Conservation (phyloP, 2,329 filamentous ascomycete species). For the Stemphylium beticola region DNA sequence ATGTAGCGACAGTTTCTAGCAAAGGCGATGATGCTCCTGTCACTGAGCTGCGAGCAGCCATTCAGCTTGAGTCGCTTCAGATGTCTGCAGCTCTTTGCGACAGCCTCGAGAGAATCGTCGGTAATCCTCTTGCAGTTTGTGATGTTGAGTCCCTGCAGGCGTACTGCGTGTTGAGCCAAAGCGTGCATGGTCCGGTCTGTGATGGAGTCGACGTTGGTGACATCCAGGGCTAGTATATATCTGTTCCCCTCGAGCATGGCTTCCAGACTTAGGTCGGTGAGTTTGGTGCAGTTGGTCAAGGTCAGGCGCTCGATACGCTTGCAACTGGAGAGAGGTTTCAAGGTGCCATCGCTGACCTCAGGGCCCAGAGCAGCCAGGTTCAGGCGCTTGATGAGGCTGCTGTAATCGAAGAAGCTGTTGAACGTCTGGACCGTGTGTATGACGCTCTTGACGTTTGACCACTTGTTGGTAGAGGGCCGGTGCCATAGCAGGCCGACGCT, state of each 20-base stretch:
- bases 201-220: constrained; percentile 80
- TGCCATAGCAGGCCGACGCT: constrained; percentile 95
- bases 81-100: constrained; percentile 82
- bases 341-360: constrained; percentile 85
- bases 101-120: constrained; percentile 79
- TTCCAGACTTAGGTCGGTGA: constrained; percentile 84
- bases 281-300: constrained; percentile 82
- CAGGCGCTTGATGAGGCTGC: constrained; percentile 86
- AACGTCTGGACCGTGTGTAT: constrained; percentile 75
- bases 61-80: constrained; percentile 97
- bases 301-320: constrained; percentile 92
- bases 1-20: constrained; percentile 89
- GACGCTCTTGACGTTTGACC: constrained; percentile 80
- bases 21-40: constrained; percentile 82
- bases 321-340: constrained; percentile 81
- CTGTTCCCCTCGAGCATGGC: constrained; percentile 79
- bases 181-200: constrained; percentile 80
- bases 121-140: constrained; percentile 84
- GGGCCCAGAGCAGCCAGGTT: constrained; percentile 82
- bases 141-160: constrained; percentile 91
- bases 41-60: constrained; percentile 83
- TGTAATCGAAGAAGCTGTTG: constrained; percentile 85
- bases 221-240: constrained; percentile 85
- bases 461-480: constrained; percentile 86
- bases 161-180: constrained; percentile 80